Evolutionary conservation across 345 rosid species (phyloP), one percentile per base, ranked within the genome.

Genomic region (Bruguiera sexangula): DNA sequence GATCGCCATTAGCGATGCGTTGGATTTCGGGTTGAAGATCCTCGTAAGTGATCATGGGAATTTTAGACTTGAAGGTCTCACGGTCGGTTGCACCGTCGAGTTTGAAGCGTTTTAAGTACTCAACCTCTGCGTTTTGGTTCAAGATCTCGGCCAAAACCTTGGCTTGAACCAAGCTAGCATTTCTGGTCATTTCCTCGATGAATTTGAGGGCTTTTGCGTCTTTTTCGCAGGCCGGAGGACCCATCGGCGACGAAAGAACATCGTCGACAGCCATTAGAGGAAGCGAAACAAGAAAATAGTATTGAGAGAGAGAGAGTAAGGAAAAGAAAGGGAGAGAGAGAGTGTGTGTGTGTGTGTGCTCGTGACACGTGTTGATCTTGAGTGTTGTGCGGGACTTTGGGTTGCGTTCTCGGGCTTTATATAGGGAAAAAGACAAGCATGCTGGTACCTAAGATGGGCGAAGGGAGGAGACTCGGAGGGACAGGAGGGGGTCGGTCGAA

Each of bases 1-100:
- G 81, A 70, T 90, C 96, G 0, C 96, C 96, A 50, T 86, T 84
- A n/a, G 92, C 88, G 36, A 90, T 88, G 63, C 93, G 90, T 65
- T 86, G 86, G 76, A 90, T 90, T 57, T 86, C 90, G 20, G 83
- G 79, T 60, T 88, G 88, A 29, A 90, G 84, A 79, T 90, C 89
- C 50, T 88, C 96, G 24, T 90, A 90, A 5, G 87, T 82, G 29
- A 90, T 84, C n/a, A 85, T 79, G 7, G 93, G 93, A 60, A 90
- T 30, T 69, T 78, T 81, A 13, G 80, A 82, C 75, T 90, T 90
- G 69, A 84, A 90, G 2, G 84, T 74, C 24, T 78, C 80, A 0
- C 90, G 81, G 70, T 86, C 93, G 1, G 73, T 75, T 7, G 84
- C 82, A 18, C 93, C 96, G 6, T 79, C 78, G 54, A 88, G 88